Base-by-base conservation (phyloP, 331 rosid genomes). In the Acacia concinna region DNA sequence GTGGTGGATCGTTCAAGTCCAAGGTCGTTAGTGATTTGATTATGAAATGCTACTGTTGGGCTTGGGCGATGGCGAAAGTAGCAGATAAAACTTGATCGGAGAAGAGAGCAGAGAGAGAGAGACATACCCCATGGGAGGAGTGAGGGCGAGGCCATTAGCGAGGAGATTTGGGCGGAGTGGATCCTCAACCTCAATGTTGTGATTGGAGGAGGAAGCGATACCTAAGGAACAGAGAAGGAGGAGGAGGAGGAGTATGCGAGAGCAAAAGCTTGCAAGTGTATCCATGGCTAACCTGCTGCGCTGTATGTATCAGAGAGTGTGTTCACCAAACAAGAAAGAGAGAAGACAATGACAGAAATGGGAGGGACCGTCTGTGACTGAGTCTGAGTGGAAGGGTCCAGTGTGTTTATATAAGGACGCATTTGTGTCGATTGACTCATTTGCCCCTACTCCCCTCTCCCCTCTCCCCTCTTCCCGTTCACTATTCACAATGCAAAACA, bases 81-180 rank as follows among this genome's bases (percentile, higher is more conserved):
- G 37, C 66, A 59, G 35, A 25, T 12, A 27, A 1, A 30, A 5
- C 14, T 30, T 15, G n/a, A 62, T 30, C 67, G 14, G 20, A 0
- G 34, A 10, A 59, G 37, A 59, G 8, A 13, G 35, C n/a, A 57
- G 65, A 60, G 67, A 59, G 35, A 27, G 20, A 13, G 18, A 5
- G 10, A 23, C 70, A 52, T 82, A 94, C 99, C 99, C 98, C 99
- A 93, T 91, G 66, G 98, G 99, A 90, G 99, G 99, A 86, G 98
- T 90, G 66, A 1, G 35, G 23, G 77, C 96, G 73, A 95, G 94
- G 30, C 97, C 96, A 87, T 95, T 93, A 21, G 96, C 90, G 66
- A 95, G 93, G 21, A 95, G 85, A 81, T 85, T 91, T 72, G 96
- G 85, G 69, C 94, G 81, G 67, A 73, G 59, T 5, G 64, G 82